Conservation (phyloP, 1,284 basidiomycete species). For the Trametes hirsuta region DNA sequence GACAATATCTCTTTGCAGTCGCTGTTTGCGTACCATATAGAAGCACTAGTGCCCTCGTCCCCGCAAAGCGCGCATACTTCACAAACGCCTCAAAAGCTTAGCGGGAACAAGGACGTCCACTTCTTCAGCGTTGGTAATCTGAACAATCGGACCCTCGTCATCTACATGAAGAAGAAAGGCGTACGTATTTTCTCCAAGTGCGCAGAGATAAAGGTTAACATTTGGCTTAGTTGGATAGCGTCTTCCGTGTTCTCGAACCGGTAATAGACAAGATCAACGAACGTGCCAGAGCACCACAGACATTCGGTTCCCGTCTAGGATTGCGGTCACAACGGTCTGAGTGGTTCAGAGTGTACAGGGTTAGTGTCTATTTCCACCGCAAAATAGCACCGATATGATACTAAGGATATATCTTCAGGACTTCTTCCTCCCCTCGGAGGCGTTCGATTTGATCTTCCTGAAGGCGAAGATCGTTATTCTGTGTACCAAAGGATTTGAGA, state of each 20-base stretch:
- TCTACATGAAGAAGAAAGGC: slow-evolving; percentile 96
- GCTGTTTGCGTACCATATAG: slow-evolving; percentile 90
- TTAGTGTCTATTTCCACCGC: slow-evolving; percentile 32
- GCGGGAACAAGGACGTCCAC: slow-evolving; percentile 87
- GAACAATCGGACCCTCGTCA: slow-evolving; percentile 83
- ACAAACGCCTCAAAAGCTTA: slow-evolving; percentile 85
- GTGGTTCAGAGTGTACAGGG: slow-evolving; percentile 91
- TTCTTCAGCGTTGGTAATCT: slow-evolving; percentile 94
- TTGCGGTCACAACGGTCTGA: slow-evolving; percentile 80
- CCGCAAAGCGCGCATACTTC: slow-evolving; percentile 64
- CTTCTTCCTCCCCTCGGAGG: slow-evolving; percentile 91
- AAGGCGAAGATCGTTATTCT: slow-evolving; percentile 91
- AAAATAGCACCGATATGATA: no score
- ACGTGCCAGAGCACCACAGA: slow-evolving; percentile 64
- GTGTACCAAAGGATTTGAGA: slow-evolving; percentile 94
- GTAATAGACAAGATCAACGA: slow-evolving; percentile 86
- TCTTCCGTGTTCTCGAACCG: slow-evolving; percentile 94
- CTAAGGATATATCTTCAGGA: slow-evolving; percentile 48
- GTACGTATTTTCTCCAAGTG: slow-evolving; percentile 47
- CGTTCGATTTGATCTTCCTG: slow-evolving; percentile 88
- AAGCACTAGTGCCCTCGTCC: slow-evolving; percentile 90
- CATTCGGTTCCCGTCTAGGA: slow-evolving; percentile 72
- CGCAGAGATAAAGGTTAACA: not conserved
- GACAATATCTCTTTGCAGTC: slow-evolving; percentile 43
- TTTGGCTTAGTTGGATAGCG: slow-evolving; percentile 70